Evolutionary conservation across 352 stramenopile genomes (phyloP), one percentile per base, ranked within the genome.

Genomic region (Pythium dissimile): DNA sequence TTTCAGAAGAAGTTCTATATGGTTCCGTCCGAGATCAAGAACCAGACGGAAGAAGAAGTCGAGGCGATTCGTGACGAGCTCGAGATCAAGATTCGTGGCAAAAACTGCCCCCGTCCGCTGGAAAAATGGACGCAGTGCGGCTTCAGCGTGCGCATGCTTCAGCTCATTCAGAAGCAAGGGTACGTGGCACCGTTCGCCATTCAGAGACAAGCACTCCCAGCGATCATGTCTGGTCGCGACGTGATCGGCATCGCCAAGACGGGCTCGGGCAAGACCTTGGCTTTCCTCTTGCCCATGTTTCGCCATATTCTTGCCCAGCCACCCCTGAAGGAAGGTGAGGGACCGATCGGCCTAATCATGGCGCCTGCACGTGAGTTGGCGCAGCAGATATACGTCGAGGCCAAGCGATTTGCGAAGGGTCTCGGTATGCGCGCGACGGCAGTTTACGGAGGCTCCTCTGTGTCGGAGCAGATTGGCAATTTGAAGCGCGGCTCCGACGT

Each of bases 1-100:
- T 97, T 99, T 62, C 88, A 97, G 44, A 99, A 99, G 80, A 99
- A 99, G 65, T 96, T 99, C 31, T 99, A 99, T 64, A 92, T 99
- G 15, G 87, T 98, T 16, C 97, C 97, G 13, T 89, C 92, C 41
- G 87, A 94, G 35, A 86, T 99, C 53, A 93, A 93, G 30, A 71
- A 79, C 23, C 71, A 99, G 43, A 86, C 84, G 1, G 80, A 92
- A 6, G 84, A 97, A 32, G 79, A 98, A 50, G 75, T 95, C 5
- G 79, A 85, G 38, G 59, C 64, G 18, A 74, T 92, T 31, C 86
- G 82, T 15, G 84, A 88, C 21, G 89, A 97, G 38, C 69, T 97
- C 30, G 94, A 98, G 63, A 97, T 99, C 50, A 98, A 97, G 66
- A 88, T 99, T 34, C 91, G 97, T n/a, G 97, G 97, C 28, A 97